These are phyloP conservation scores for Bigelowiella natans DNA, from an alignment of 78 protist genomes.

Conservation along the genomic window DNA sequence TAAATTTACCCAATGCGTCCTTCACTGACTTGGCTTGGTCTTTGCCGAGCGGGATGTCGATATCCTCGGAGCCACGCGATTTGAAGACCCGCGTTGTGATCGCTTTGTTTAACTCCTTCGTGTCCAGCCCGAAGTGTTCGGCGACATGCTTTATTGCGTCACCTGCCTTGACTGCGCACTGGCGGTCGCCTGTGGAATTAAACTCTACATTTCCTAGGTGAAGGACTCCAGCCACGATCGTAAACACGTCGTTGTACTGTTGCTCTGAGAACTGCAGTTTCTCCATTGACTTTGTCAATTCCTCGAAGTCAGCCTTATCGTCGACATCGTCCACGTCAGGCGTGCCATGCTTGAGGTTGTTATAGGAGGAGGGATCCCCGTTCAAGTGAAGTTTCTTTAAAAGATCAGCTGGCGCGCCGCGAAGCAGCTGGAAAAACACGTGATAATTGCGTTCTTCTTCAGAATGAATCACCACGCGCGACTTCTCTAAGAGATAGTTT, in stretches of 20 bases:
- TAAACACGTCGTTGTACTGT: neutral
- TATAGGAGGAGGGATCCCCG: neutral
- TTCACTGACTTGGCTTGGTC: neutral
- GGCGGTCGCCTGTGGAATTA: neutral
- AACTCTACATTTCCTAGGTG: slow-evolving; percentile 35
- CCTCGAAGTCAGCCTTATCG: neutral
- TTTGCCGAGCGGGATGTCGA: neutral
- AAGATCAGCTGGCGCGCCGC: neutral
- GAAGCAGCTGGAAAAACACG: slow-evolving; percentile 68
- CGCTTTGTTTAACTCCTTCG: neutral
- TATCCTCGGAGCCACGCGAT: neutral
- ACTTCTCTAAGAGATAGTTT: slow-evolving; percentile 57
- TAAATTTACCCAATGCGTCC: slow-evolving; percentile 16
- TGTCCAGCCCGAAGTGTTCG: neutral
- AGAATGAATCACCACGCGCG: slow-evolving; percentile 66
- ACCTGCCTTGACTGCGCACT: neutral
- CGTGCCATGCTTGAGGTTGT: neutral
- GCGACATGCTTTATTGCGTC: neutral
- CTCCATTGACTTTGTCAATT: neutral
- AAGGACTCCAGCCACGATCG: slow-evolving; percentile 28
- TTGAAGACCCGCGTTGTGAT: neutral
- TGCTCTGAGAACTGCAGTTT: neutral
- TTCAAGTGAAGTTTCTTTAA: neutral
- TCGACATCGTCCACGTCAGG: neutral
- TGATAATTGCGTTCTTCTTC: slow-evolving; percentile 79